A percentile compares a stretch with the other conserved stretches of the same genome.
Conservation (phyloP, 2,329 filamentous ascomycete species). For the Xylariaceae sp. region DNA sequence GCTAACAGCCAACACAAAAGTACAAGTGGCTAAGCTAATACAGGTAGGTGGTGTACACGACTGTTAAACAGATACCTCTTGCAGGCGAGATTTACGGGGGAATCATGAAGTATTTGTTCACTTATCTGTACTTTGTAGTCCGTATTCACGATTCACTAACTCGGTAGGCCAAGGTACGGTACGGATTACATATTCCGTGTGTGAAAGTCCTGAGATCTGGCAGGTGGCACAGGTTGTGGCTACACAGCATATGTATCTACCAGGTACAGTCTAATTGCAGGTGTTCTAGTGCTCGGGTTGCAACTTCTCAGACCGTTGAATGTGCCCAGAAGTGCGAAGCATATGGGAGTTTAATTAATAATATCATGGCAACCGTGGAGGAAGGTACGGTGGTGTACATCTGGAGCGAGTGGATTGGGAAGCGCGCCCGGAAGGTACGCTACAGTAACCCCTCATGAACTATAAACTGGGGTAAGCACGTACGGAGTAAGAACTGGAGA, state of each 20-base stretch:
- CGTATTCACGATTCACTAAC: neutral
- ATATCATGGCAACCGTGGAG: too few species aligned
- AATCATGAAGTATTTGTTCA: neutral
- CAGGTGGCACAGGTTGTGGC: too few species aligned
- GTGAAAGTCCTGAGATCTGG: neutral
- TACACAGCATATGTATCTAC: neutral
- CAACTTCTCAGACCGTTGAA: too few species aligned
- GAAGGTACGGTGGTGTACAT: too few species aligned
- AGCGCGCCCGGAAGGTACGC: neutral
- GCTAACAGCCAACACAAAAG: neutral
- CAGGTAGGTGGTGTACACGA: neutral
- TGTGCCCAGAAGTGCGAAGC: too few species aligned
- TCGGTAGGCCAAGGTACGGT: neutral
- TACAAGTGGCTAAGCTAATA: neutral
- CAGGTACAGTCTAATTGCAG: neutral
- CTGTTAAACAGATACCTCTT: neutral
- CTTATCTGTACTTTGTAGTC: too few species aligned
- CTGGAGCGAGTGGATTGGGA: too few species aligned
- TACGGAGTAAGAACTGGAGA: neutral
- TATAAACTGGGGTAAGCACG: neutral
- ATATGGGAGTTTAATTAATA: too few species aligned
- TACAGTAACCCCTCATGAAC: neutral
- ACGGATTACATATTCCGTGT: neutral
- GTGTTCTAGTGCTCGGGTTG: too few species aligned
- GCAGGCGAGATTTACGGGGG: neutral